Percentiles rank a stretch among this genome's conserved stretches.
These are phyloP conservation scores for Hermanozyma aechmeae DNA, from an alignment of 805 yeast species.

Conservation along the genomic window DNA sequence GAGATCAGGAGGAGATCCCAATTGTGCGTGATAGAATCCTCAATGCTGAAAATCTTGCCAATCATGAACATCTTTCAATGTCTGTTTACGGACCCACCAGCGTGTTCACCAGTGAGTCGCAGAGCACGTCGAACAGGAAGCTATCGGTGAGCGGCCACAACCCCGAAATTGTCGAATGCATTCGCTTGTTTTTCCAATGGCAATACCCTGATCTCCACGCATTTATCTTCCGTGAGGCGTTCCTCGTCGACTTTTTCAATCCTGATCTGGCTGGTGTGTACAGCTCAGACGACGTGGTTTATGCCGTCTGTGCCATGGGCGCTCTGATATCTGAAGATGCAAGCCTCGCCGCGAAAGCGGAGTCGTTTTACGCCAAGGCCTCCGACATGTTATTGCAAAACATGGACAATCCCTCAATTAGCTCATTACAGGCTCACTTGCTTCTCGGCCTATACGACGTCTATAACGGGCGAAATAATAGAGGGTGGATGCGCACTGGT, in stretches of 20 bases:
- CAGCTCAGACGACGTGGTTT: conserved; percentile 6
- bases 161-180: conserved; percentile 4
- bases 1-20: too few species aligned
- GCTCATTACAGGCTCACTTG: conserved; percentile 7
- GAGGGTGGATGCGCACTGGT: conserved; percentile 8
- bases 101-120: conserved; percentile 6
- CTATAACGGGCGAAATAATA: conserved; percentile 6
- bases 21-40: too few species aligned
- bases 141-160: conserved; percentile 1
- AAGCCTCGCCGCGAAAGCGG: conserved; percentile 1
- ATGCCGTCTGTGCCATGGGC: conserved; percentile 6
- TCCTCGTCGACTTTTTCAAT: conserved; percentile 7
- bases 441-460: conserved; percentile 8
- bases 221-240: conserved; percentile 9
- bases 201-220: conserved; percentile 9
- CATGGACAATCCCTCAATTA: conserved; percentile 6
- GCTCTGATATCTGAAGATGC: conserved; percentile 4
- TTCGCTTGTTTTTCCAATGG: conserved; percentile 8
- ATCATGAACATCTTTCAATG: too few species aligned
- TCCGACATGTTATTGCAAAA: conserved; percentile 4
- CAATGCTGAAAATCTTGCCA: too few species aligned
- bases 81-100: conserved; percentile 8
- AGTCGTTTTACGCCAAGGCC: conserved; percentile 3
- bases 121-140: too few species aligned
- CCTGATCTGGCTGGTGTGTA: conserved; percentile 5